Percentiles rank a stretch among this genome's conserved stretches.
Evolutionary conservation across 2,329 filamentous ascomycete species (phyloP).

Genomic region (Calonectria pteridis): DNA sequence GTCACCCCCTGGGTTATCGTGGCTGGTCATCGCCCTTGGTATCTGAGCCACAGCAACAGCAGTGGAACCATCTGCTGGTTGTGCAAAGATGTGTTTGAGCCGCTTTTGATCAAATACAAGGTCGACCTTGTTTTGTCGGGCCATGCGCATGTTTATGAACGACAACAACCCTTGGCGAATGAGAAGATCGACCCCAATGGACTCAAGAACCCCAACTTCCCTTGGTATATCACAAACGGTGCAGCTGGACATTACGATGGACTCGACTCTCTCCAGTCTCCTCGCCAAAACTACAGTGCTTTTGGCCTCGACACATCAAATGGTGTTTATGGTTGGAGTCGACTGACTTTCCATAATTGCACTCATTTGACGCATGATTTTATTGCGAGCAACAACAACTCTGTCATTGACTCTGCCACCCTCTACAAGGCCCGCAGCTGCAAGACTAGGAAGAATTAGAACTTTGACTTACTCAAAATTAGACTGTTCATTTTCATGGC

Average conservation of each 20-base stretch:
- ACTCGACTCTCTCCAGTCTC: slow-evolving; percentile 31
- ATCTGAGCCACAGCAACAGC: slow-evolving; percentile 50
- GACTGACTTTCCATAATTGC: background rate
- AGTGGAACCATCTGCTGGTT: slow-evolving; percentile 32
- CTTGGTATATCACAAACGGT: slow-evolving; percentile 47
- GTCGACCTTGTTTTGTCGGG: slow-evolving; percentile 68
- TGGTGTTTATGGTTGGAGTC: background rate
- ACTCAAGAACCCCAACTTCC: slow-evolving; percentile 47
- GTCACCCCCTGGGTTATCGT: slow-evolving; percentile 62
- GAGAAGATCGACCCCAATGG: slow-evolving; percentile 50
- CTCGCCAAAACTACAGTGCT: background rate
- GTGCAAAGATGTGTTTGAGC: slow-evolving; percentile 60
- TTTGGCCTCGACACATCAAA: background rate
- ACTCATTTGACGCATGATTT: slow-evolving; percentile 1
- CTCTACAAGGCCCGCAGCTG: background rate
- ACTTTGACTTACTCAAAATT: background rate
- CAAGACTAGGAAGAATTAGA: background rate
- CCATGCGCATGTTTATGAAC: slow-evolving; percentile 69
- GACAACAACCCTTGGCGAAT: slow-evolving; percentile 57
- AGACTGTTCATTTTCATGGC: background rate
- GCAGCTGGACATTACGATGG: slow-evolving; percentile 46
- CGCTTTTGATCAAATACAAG: slow-evolving; percentile 64
- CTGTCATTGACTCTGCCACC: background rate
- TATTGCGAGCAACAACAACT: background rate
- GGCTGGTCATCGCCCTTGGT: slow-evolving; percentile 61